These are phyloP conservation scores for Lactarius akahatsu DNA, from an alignment of 768 basidiomycete species.

Conservation along the genomic window DNA sequence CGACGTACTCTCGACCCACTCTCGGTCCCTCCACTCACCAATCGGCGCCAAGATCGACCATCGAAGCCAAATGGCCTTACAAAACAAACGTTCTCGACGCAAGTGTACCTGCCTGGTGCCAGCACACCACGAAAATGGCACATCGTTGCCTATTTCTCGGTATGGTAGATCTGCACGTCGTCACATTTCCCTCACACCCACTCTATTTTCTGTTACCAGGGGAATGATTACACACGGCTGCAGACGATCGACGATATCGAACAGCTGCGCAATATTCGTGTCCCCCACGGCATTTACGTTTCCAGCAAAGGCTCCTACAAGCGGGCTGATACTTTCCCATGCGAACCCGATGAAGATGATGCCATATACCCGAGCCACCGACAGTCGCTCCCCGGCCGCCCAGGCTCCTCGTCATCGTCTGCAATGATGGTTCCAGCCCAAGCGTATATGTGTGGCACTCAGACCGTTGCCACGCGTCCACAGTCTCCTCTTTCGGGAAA, in stretches of 20 bases:
- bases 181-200: constrained; percentile 12
- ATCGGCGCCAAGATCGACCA: constrained; percentile 72
- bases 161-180: constrained; percentile 37
- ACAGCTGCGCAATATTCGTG: constrained; percentile 63
- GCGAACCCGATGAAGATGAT: constrained; percentile 34
- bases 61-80: constrained; percentile 80
- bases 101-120: constrained; percentile 61
- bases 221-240: constrained; percentile 63
- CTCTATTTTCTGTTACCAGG: constrained; percentile 41
- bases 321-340: constrained; percentile 33
- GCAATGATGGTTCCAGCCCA: constrained; percentile 16
- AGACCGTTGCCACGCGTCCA: constrained; percentile 11
- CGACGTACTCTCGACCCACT: constrained; percentile 61
- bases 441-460: constrained; percentile 13
- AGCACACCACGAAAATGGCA: constrained; percentile 73
- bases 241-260: constrained; percentile 76
- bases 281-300: constrained; percentile 70
- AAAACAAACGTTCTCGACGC: constrained; percentile 82
- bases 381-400: constrained; percentile 17
- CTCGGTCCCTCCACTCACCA: constrained; percentile 55
- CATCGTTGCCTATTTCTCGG: constrained; percentile 79
- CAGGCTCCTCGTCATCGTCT: constrained; percentile 23
- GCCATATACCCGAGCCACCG: constrained; percentile 29
- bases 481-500: constrained; percentile 20
- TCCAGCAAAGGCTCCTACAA: constrained; percentile 54